Evolutionary conservation across 176 grass and related monocot species (phyloP).

Genomic region (Raddia distichophylla): DNA sequence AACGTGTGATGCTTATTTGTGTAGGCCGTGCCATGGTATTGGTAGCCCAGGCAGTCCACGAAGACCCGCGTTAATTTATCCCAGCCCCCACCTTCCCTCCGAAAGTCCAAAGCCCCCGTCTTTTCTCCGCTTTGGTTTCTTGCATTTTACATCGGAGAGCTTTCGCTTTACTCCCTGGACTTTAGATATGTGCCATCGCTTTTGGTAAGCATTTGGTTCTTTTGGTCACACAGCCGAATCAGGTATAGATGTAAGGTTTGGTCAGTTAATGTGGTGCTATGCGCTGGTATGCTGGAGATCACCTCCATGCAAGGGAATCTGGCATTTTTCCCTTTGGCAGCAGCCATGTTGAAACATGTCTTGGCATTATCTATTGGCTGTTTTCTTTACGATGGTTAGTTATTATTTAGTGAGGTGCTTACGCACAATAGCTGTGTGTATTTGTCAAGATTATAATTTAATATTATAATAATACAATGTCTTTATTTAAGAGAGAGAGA

Average conservation of each 20-base stretch:
- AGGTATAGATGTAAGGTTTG: slow-evolving; percentile 18
- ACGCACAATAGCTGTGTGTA: background rate
- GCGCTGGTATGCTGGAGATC: slow-evolving; percentile 16
- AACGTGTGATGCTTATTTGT: background rate
- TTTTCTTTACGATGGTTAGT: slow-evolving; percentile 25
- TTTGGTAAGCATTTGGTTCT: slow-evolving; percentile 44
- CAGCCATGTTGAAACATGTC: slow-evolving; percentile 25
- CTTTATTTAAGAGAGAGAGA: too few relatives aligned
- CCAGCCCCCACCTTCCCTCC: slow-evolving; percentile 29
- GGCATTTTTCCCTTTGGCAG: background rate
- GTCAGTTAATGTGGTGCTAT: slow-evolving; percentile 25
- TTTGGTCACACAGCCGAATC: slow-evolving; percentile 1
- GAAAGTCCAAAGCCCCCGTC: slow-evolving; percentile 36
- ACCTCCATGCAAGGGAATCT: slow-evolving; percentile 32
- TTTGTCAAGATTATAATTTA: too few relatives aligned
- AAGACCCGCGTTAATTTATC: slow-evolving; percentile 41
- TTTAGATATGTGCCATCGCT: slow-evolving; percentile 41
- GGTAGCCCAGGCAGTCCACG: slow-evolving; percentile 32
- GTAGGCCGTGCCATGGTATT: slow-evolving; percentile 21
- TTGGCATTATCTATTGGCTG: slow-evolving; percentile 2
- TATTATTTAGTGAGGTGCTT: slow-evolving; percentile 27
- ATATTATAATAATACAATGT: too few relatives aligned
- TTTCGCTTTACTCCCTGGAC: slow-evolving; percentile 39
- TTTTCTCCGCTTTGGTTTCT: slow-evolving; percentile 41
- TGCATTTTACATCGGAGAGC: slow-evolving; percentile 39